Percentiles rank a stretch among this genome's conserved stretches.
These are phyloP conservation scores for Calonectria crousiana DNA, from an alignment of 2,329 filamentous ascomycete genomes.

Conservation along the genomic window DNA sequence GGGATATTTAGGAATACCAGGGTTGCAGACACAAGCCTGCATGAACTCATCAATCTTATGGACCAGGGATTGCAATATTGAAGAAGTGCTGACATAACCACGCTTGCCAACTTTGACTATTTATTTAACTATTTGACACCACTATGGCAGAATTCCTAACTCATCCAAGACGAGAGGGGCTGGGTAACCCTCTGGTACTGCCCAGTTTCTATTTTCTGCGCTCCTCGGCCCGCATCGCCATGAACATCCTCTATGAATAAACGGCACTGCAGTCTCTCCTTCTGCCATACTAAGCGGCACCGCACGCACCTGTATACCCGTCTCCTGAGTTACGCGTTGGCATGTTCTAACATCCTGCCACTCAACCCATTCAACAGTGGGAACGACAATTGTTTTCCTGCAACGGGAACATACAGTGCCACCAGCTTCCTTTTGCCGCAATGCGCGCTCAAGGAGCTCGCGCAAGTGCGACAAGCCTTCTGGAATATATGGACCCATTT, in stretches of 20 bases:
- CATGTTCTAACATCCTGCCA: conserved; percentile 62
- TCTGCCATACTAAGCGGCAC: conserved; percentile 45
- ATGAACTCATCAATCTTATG: background rate
- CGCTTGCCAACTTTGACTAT: conserved; percentile 1
- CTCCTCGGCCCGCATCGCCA: conserved; percentile 59
- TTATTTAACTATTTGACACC: conserved; percentile 3
- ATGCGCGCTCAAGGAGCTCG: conserved; percentile 54
- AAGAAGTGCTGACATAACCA: background rate
- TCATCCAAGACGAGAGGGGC: conserved; percentile 25
- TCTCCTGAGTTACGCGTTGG: conserved; percentile 20
- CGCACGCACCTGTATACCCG: conserved; percentile 27
- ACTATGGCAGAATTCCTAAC: conserved; percentile 13
- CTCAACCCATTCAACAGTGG: conserved; percentile 71
- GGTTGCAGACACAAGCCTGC: background rate
- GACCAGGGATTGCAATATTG: background rate
- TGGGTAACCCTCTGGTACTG: conserved; percentile 33
- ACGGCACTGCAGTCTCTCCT: conserved; percentile 58
- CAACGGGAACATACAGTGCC: conserved; percentile 67
- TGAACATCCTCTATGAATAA: conserved; percentile 62
- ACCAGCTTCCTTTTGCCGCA: conserved; percentile 59
- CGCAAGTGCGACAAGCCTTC: conserved; percentile 55
- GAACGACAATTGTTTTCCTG: conserved; percentile 59
- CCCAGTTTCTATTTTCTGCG: conserved; percentile 32
- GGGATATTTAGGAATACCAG: background rate
- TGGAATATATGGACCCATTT: conserved; percentile 58